Percentiles rank a stretch among this genome's conserved stretches.
Conservation (phyloP, 805 yeast genomes). For the Wickerhamomyces alni region DNA sequence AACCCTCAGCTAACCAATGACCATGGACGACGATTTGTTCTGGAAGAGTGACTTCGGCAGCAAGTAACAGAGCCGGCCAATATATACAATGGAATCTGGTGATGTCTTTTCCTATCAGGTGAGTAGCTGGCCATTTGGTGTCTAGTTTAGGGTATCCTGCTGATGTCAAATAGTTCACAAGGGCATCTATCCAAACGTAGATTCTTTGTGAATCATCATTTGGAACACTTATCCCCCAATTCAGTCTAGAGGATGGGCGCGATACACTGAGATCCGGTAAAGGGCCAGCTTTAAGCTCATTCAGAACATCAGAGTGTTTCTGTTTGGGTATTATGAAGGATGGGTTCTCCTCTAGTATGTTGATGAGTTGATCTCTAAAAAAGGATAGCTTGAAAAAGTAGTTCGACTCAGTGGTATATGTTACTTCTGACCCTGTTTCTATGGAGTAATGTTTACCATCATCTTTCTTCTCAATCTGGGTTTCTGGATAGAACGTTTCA, state of each 20-base stretch:
- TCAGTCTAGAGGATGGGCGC: conserved; percentile 67
- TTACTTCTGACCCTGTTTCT: conserved; percentile 75
- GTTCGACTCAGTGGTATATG: conserved; percentile 72
- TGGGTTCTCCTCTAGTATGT: conserved; percentile 41
- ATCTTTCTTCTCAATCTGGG: conserved; percentile 45
- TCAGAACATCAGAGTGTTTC: conserved; percentile 47
- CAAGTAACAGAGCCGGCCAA: conserved; percentile 91
- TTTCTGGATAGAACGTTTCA: conserved; percentile 87
- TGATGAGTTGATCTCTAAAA: conserved; percentile 51
- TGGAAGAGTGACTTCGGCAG: conserved; percentile 71
- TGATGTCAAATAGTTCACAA: conserved; percentile 76
- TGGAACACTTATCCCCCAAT: conserved; percentile 93
- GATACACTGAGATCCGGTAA: conserved; percentile 80
- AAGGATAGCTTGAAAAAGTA: conserved; percentile 74
- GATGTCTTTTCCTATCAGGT: conserved; percentile 90
- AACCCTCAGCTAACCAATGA: conserved; percentile 88
- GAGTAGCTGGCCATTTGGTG: conserved; percentile 37
- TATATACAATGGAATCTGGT: conserved; percentile 82
- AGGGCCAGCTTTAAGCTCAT: conserved; percentile 44
- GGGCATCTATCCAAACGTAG: conserved; percentile 97
- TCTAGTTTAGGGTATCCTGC: conserved; percentile 46
- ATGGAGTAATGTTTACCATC: conserved; percentile 38
- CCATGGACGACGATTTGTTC: conserved; percentile 79
- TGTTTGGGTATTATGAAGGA: conserved; percentile 61
- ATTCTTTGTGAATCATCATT: conserved; percentile 69